phyloP scores from a whole-genome alignment of 139 green algal species.

The Microglena sp. region DNA sequence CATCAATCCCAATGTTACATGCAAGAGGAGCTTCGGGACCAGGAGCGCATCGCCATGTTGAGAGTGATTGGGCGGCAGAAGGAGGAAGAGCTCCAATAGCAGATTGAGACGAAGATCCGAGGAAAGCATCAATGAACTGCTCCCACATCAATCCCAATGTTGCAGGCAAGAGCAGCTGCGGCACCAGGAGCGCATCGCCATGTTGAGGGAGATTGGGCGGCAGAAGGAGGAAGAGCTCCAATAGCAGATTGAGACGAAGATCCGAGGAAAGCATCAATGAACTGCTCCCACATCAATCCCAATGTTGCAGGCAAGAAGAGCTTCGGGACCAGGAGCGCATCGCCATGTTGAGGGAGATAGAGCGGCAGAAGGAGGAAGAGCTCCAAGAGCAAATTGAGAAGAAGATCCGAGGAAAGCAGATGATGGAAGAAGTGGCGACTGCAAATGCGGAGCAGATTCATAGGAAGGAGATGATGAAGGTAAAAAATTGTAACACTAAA shows the following conservation, averaged over 20 bases:
- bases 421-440: constrained; percentile 51
- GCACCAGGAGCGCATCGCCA: constrained; percentile 42
- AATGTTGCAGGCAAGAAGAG: constrained; percentile 54
- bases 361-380: constrained; percentile 62
- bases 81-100: too few relatives aligned
- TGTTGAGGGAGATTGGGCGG: too few relatives aligned
- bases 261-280: too few relatives aligned
- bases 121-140: too few relatives aligned
- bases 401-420: constrained; percentile 31
- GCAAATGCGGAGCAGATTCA: constrained; percentile 65
- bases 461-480: constrained; percentile 52
- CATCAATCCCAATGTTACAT: too few relatives aligned
- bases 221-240: too few relatives aligned
- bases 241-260: too few relatives aligned
- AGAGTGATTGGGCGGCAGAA: too few relatives aligned
- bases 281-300: too few relatives aligned
- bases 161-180: constrained; percentile 53
- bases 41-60: constrained; percentile 46
- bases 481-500: too few relatives aligned
- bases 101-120: too few relatives aligned
- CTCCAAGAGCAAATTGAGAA: constrained; percentile 36
- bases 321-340: constrained; percentile 47
- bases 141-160: too few relatives aligned
- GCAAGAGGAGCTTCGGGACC: constrained; percentile 50
- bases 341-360: constrained; percentile 50